Evolutionary conservation across 208 protist species (phyloP).

Genomic region (Zelonia costaricensis): DNA sequence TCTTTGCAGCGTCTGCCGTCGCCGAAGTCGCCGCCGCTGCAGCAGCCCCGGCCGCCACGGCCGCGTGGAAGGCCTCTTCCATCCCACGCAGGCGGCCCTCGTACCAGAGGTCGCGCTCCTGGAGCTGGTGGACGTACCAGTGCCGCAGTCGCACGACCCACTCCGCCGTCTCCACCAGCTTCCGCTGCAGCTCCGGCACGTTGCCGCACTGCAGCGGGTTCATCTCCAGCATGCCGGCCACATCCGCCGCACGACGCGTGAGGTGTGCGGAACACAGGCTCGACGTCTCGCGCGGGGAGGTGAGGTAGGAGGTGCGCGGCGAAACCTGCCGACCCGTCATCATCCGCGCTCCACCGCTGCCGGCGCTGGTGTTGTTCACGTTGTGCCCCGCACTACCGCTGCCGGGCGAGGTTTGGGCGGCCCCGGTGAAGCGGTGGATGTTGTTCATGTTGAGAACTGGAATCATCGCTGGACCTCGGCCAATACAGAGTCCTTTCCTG

Average conservation of each 20-base stretch:
- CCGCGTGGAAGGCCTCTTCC: slow-evolving; percentile 10
- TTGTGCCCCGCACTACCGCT: not conserved
- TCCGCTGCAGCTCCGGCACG: slow-evolving; percentile 49
- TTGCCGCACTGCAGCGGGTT: slow-evolving; percentile 57
- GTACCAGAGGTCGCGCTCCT: slow-evolving; percentile 45
- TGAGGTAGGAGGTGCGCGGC: slow-evolving; percentile 12
- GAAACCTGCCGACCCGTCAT: slow-evolving; percentile 19
- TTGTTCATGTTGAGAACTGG: slow-evolving; percentile 45
- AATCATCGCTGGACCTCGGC: slow-evolving; percentile 52
- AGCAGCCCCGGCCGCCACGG: not conserved
- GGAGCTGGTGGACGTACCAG: slow-evolving; percentile 56
- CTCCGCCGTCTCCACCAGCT: slow-evolving; percentile 70
- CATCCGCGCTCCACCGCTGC: slow-evolving; percentile 8
- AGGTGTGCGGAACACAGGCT: slow-evolving; percentile 28
- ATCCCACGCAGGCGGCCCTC: slow-evolving; percentile 51
- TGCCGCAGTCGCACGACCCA: slow-evolving; percentile 38
- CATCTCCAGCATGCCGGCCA: slow-evolving; percentile 51
- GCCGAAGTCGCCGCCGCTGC: not conserved
- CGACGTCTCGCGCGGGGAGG: slow-evolving; percentile 21
- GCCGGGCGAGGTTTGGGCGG: not conserved
- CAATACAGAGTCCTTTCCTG: not conserved
- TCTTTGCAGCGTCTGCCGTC: slow-evolving; percentile 1
- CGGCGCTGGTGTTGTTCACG: not conserved
- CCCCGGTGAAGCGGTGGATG: slow-evolving; percentile 4
- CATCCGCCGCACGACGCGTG: slow-evolving; percentile 48